These are phyloP conservation scores for Corylus americana DNA, from an alignment of 306 rosid genomes.

Conservation along the genomic window DNA sequence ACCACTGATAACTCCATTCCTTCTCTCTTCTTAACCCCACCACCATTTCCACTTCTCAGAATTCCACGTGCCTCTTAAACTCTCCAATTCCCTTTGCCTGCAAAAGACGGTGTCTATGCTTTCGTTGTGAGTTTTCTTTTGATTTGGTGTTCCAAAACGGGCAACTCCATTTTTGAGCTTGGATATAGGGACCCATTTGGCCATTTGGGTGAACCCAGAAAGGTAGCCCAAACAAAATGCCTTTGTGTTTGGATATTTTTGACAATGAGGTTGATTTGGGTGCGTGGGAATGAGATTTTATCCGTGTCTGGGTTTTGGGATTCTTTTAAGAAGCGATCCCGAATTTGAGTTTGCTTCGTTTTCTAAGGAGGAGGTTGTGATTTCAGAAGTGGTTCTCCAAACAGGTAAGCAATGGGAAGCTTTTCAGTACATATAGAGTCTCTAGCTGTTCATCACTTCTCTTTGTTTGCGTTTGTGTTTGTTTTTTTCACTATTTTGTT, in stretches of 20 bases:
- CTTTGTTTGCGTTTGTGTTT: not conserved
- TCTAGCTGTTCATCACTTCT: not conserved
- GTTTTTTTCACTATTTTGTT: conserved; percentile 21
- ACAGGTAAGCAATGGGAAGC: conserved; percentile 33
- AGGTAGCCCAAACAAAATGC: conserved; percentile 14
- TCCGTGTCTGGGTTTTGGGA: conserved; percentile 23
- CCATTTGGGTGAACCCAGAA: conserved; percentile 39
- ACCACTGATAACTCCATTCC: conserved; percentile 76
- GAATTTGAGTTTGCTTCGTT: conserved; percentile 29
- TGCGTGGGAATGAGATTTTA: conserved; percentile 25
- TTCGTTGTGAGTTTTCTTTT: conserved; percentile 16
- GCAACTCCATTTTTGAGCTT: conserved; percentile 28
- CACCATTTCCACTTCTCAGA: conserved; percentile 40
- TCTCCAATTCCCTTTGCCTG: conserved; percentile 45
- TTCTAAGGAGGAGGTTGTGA: conserved; percentile 28
- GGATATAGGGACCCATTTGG: conserved; percentile 30
- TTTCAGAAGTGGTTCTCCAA: conserved; percentile 24
- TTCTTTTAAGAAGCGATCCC: conserved; percentile 46
- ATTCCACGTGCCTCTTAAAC: conserved; percentile 40
- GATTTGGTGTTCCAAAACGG: conserved; percentile 9
- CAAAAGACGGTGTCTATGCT: conserved; percentile 25
- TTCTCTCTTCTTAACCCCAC: conserved; percentile 55
- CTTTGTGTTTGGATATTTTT: conserved; percentile 23
- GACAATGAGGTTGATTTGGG: conserved; percentile 41
- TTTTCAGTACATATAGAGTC: conserved; percentile 17